Evolutionary conservation across 495 filamentous ascomycete species (phyloP), one percentile per base, ranked within the genome.

Genomic region (Aspergillus cavernicola): DNA sequence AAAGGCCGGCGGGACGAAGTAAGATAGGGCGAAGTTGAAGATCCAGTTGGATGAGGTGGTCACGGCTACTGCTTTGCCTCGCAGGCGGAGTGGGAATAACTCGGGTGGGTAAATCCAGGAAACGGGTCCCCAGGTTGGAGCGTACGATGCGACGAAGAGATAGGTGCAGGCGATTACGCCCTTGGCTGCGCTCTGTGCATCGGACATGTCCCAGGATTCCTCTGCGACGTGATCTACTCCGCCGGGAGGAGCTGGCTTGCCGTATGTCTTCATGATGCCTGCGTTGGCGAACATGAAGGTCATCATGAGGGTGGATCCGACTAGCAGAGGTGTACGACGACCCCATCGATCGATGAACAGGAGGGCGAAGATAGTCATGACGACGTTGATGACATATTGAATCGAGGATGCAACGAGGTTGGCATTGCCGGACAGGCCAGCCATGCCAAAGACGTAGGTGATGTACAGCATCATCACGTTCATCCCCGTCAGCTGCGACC

Each of bases 401-500:
- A 90, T 88, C 15, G 84, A 85, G 4, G 85, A 80, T 16, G 86
- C 72, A 13, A 92, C 77, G 31, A 73, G 66, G 42, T 59, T 66
- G 4, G 66, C 49, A 26, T 70, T 52, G 7, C 69, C 70, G 0
- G 52, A 44, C 28, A 70, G 67, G 2, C 70, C 70, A 2, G 70
- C 68, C 68, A 71, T 73, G 13, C 29, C 45, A 53, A 73, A 71
- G 16, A 71, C 67, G 18, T 69, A 70, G 19, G 58, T 68, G 48
- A 72, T 70, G 53, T 72, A 72, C 50, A 68, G 67, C 66, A 70
- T 89, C 86, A 91, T 91, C 22, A 91, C 86, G 63, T 90, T 92
- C 84, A 90, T 90, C 35, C 89, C 89, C 1, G 86, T 88, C 41
- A 92, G 70, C 63, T 93, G 89, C 28, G 83, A 84, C 88, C 88